Base-by-base conservation (phyloP, 2,329 filamentous ascomycete species). In the Colletotrichum spaethianum region DNA sequence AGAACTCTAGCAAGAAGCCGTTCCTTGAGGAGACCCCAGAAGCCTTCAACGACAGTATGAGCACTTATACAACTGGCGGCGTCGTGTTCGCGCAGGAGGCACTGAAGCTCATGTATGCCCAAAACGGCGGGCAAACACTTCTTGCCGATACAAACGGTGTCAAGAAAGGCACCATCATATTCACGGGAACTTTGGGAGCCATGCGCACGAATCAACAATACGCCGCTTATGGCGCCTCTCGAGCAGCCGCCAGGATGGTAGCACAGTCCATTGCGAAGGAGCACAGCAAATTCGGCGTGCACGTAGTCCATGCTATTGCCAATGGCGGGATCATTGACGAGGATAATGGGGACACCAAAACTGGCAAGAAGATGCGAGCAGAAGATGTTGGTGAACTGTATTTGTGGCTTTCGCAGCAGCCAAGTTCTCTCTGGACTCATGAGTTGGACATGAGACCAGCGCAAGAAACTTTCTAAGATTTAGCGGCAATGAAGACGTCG, bases 231-330 rank as follows among this genome's bases (percentile, higher is more conserved):
- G 88, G 88, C 11, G 88, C 87, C 7, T 84, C 85, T 1, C 80
- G 88, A 3, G 82, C 86, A 0, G 85, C 85, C 1, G 87, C 88
- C 8, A 79, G 88, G 46, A 88, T 89, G 78, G 79, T 90, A 16
- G 87, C 87, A 0, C 88, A 90, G 77, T 86, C 83, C 9, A 78
- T 91, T 53, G 88, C 87, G 0, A 84, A 87, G 46, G 89, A 91
- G 78, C 87, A 90, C 79, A 88, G 84, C 74, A 82, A 83, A n/a
- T 86, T 85, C 72, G 88, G 88, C 2, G 79, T 91, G 0, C 88
- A 91, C 77, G 87, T 90, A 4, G 87, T 87, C n/a, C 89, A 91
- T 78, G 84, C 88, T 3, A 88, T 91, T 72, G 87, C 86, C 0
- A 90, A 90, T 75, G 88, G 87, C 0, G 79, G 78, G 0, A 90